Evolutionary conservation across 2,329 filamentous ascomycete genomes (phyloP).

Genomic region (Aspergillus fructus): DNA sequence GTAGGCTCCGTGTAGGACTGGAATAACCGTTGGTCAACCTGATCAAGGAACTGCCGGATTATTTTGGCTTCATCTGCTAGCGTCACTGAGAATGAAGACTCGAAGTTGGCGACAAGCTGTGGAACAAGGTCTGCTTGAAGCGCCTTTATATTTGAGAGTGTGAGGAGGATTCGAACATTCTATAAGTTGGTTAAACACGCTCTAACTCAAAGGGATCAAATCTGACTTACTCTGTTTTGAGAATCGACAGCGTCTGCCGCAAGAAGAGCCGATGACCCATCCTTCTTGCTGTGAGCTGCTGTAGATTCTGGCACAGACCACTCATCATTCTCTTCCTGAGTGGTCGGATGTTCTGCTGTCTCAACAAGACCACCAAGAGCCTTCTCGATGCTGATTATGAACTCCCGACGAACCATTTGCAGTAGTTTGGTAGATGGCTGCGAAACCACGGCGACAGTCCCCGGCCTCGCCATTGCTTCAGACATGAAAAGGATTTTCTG

Average conservation of each 20-base stretch:
- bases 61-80: conserved; percentile 91
- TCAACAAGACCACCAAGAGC: conserved; percentile 94
- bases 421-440: conserved; percentile 84
- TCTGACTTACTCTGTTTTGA: conserved; percentile 50
- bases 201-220: neutral
- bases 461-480: conserved; percentile 75
- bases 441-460: conserved; percentile 73
- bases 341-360: conserved; percentile 79
- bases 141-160: conserved; percentile 84
- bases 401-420: conserved; percentile 86
- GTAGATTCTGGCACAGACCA: conserved; percentile 50
- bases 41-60: conserved; percentile 82
- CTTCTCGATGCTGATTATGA: conserved; percentile 91
- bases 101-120: conserved; percentile 85
- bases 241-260: conserved; percentile 53
- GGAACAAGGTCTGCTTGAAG: conserved; percentile 81
- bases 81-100: conserved; percentile 90
- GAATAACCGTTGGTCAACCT: conserved; percentile 91
- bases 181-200: conserved; percentile 37
- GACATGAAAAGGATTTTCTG: conserved; percentile 94
- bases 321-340: conserved; percentile 56
- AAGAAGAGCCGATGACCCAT: conserved; percentile 41
- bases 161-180: conserved; percentile 91
- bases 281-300: conserved; percentile 27
- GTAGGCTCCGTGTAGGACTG: conserved; percentile 84